These are phyloP conservation scores for Coemansia sp. DNA, from an alignment of 192 early-diverging fungal species.

Conservation along the genomic window DNA sequence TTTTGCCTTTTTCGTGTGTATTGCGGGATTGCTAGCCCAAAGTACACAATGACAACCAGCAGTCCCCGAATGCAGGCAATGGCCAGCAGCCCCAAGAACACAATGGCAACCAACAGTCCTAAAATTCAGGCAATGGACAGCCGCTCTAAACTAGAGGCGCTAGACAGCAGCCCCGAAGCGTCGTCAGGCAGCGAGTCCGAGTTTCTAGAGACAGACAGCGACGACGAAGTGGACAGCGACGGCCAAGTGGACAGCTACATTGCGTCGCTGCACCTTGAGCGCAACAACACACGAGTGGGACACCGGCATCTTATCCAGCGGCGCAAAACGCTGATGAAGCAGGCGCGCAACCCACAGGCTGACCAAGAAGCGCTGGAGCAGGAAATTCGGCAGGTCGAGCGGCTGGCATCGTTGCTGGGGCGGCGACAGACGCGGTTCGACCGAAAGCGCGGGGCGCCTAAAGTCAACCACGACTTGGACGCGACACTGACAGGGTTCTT, in stretches of 20 bases:
- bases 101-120: too few relatives aligned
- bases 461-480: slow-evolving; percentile 49
- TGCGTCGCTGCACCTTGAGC: slow-evolving; percentile 41
- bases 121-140: not conserved
- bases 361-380: slow-evolving; percentile 52
- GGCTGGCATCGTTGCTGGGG: slow-evolving; percentile 45
- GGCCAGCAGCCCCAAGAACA: not conserved
- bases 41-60: slow-evolving; percentile 2
- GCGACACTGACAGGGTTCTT: slow-evolving; percentile 44
- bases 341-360: slow-evolving; percentile 41
- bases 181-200: not conserved
- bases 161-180: not conserved
- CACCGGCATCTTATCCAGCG: slow-evolving; percentile 18
- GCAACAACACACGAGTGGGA: slow-evolving; percentile 32
- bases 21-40: slow-evolving; percentile 2
- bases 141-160: not conserved
- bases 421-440: slow-evolving; percentile 47
- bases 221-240: not conserved
- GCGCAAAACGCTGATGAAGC: slow-evolving; percentile 43
- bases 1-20: not conserved
- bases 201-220: not conserved
- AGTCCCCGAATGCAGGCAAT: slow-evolving; percentile 2
- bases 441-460: slow-evolving; percentile 20
- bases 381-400: slow-evolving; percentile 47
- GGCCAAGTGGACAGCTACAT: slow-evolving; percentile 33